These are phyloP conservation scores for Eutypella sp. DNA, from an alignment of 2,329 filamentous ascomycete genomes.

Conservation along the genomic window DNA sequence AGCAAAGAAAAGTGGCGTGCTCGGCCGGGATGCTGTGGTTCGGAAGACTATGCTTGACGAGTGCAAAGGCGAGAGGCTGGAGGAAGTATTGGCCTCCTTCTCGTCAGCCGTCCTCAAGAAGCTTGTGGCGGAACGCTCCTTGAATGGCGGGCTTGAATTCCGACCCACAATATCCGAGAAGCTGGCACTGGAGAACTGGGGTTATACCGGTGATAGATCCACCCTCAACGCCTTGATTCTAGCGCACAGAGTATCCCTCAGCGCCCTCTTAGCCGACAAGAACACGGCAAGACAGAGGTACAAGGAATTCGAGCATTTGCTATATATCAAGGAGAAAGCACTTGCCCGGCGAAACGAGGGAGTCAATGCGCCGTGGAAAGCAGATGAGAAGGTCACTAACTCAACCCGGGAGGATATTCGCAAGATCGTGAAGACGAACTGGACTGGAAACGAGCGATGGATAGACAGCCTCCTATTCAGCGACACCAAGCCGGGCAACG, in stretches of 20 bases:
- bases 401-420: slow-evolving; percentile 47
- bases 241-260: slow-evolving; percentile 65
- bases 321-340: slow-evolving; percentile 58
- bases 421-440: slow-evolving; percentile 63
- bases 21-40: slow-evolving; percentile 74
- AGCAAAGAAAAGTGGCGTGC: slow-evolving; percentile 78
- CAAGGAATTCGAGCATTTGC: slow-evolving; percentile 56
- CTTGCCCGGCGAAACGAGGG: slow-evolving; percentile 51
- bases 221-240: slow-evolving; percentile 63
- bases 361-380: slow-evolving; percentile 25
- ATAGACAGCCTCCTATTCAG: slow-evolving; percentile 66
- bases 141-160: slow-evolving; percentile 29
- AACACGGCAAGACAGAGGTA: slow-evolving; percentile 55
- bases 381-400: slow-evolving; percentile 25
- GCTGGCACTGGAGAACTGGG: slow-evolving; percentile 55
- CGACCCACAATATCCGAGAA: slow-evolving; percentile 46
- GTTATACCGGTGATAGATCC: slow-evolving; percentile 49
- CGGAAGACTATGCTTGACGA: slow-evolving; percentile 97
- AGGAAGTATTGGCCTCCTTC: slow-evolving; percentile 79
- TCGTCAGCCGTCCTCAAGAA: slow-evolving; percentile 79
- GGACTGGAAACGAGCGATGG: slow-evolving; percentile 74
- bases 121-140: slow-evolving; percentile 42
- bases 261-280: slow-evolving; percentile 54
- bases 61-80: slow-evolving; percentile 85
- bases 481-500: slow-evolving; percentile 50